Base-by-base conservation (phyloP, 2,329 filamentous ascomycete genomes). In the Penicillium sp. region DNA sequence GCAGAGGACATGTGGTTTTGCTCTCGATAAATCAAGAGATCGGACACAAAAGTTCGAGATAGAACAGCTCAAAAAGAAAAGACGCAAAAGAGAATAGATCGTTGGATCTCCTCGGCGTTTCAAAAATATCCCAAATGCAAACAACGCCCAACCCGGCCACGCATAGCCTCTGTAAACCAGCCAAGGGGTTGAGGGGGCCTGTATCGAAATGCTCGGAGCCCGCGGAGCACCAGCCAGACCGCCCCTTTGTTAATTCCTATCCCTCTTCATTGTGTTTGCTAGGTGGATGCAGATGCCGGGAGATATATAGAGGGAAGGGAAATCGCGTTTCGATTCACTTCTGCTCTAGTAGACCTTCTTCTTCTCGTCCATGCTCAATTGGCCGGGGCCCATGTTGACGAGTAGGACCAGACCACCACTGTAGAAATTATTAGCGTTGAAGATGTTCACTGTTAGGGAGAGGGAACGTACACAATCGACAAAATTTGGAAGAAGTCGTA, bases 401-500 rank as follows among this genome's bases (percentile, higher is more conserved):
- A 98, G 82, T 59, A 98, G 84, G 51, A 98, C 80, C 51, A 98
- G 87, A 70, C 93, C 93, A 57, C 93, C 93, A 59, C 80, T 82
- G 53, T 28, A 45, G 15, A 38, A 26, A 22, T 6, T 17, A 40
- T 56, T 54, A 50, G 49, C 19, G n/a, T 9, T 8, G 12, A 2
- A 35, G 37, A 32, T 35, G 13, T 19, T 12, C 28, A 33, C 39
- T 10, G 42, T 6, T 9, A 10, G 21, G n/a, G 10, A n/a, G 6
- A 19, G 31, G 35, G 4, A 45, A 75, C 79, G 71, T 80, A 82
- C 79, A 97, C 91, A 69, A 98, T 98, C 45, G 93, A 98, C 48
- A 98, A 79, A 63, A 97, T 96, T 78, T 98, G 93, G 84, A 98
- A 98, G 79, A 98, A 98, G 72, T 98, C 93, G 81, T 98, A 98